Evolutionary conservation across 805 yeast species (phyloP).

Genomic region (Teunomyces aglyptinius): DNA sequence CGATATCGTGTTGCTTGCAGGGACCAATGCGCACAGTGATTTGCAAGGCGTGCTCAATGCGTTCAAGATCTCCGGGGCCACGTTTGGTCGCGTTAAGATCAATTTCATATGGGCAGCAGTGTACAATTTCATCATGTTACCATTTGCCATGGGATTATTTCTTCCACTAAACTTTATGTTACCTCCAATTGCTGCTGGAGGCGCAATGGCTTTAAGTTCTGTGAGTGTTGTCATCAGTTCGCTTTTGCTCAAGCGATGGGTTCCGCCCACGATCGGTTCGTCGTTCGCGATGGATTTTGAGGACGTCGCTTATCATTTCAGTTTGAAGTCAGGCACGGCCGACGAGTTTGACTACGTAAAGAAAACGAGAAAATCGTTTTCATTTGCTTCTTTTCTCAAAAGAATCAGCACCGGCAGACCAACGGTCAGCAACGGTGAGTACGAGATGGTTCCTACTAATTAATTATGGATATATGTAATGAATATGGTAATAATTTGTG

Average conservation of each 20-base stretch:
- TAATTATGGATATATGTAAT: not conserved
- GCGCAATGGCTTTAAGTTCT: slow-evolving; percentile 91
- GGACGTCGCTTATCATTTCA: slow-evolving; percentile 17
- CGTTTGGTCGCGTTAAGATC: slow-evolving; percentile 70
- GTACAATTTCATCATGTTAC: slow-evolving; percentile 82
- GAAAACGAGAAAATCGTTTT: slow-evolving; percentile 7
- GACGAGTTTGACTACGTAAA: slow-evolving; percentile 22
- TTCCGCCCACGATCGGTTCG: slow-evolving; percentile 22
- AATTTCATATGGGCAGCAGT: slow-evolving; percentile 87
- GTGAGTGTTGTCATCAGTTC: slow-evolving; percentile 86
- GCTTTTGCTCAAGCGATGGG: slow-evolving; percentile 68
- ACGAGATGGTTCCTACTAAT: slow-evolving; percentile 4
- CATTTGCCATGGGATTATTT: slow-evolving; percentile 91
- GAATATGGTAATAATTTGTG: too few species aligned
- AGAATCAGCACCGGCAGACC: not conserved
- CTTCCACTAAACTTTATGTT: slow-evolving; percentile 71
- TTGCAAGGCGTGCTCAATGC: slow-evolving; percentile 58
- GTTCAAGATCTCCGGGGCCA: slow-evolving; percentile 63
- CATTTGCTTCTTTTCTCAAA: not conserved
- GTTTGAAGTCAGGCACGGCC: slow-evolving; percentile 22
- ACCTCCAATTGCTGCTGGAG: slow-evolving; percentile 87
- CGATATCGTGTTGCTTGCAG: slow-evolving; percentile 73
- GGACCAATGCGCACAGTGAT: slow-evolving; percentile 22
- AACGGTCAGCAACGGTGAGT: not conserved
- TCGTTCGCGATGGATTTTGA: slow-evolving; percentile 20